A percentile compares a stretch with the other conserved stretches of the same genome.
phyloP scores from a whole-genome alignment of 192 early-diverging fungal genomes.

The Cladochytrium replicatum region DNA sequence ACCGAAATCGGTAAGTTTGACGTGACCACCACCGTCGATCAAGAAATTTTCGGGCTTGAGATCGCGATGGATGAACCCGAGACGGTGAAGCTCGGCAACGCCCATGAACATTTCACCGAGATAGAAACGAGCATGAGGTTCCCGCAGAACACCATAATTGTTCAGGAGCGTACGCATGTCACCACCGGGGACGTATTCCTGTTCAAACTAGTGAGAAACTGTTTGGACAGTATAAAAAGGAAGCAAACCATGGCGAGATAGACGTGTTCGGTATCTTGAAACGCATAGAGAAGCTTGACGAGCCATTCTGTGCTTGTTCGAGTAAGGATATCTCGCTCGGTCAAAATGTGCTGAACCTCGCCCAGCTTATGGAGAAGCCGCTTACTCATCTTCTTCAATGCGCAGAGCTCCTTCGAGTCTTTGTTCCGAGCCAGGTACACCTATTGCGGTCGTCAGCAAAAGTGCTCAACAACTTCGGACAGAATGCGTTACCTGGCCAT shows the following conservation, averaged over 20 bases:
- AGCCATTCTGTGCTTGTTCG: conserved; percentile 68
- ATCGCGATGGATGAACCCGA: conserved; percentile 83
- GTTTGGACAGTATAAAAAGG: neutral
- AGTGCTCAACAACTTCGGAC: neutral
- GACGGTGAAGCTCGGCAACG: conserved; percentile 67
- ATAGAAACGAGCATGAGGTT: conserved; percentile 75
- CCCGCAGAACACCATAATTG: conserved; percentile 57
- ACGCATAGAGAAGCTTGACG: conserved; percentile 82
- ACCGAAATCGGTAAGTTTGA: conserved; percentile 84
- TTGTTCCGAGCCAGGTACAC: conserved; percentile 63
- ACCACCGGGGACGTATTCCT: conserved; percentile 58
- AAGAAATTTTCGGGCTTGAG: conserved; percentile 51
- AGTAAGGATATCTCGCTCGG: conserved; percentile 67
- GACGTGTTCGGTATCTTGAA: conserved; percentile 63
- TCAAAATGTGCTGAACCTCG: conserved; percentile 60
- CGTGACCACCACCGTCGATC: conserved; percentile 42
- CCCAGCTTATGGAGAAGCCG: conserved; percentile 48
- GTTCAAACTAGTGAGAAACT: neutral
- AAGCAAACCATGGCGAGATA: conserved; percentile 67
- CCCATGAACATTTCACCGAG: conserved; percentile 77
- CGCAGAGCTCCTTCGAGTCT: conserved; percentile 59
- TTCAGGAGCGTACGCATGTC: conserved; percentile 72
- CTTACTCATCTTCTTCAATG: conserved; percentile 73
- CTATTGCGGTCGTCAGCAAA: neutral
- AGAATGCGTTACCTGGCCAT: conserved; percentile 45